These are phyloP conservation scores for Trypanosoma congolense DNA, from an alignment of 208 protist genomes.

Conservation along the genomic window DNA sequence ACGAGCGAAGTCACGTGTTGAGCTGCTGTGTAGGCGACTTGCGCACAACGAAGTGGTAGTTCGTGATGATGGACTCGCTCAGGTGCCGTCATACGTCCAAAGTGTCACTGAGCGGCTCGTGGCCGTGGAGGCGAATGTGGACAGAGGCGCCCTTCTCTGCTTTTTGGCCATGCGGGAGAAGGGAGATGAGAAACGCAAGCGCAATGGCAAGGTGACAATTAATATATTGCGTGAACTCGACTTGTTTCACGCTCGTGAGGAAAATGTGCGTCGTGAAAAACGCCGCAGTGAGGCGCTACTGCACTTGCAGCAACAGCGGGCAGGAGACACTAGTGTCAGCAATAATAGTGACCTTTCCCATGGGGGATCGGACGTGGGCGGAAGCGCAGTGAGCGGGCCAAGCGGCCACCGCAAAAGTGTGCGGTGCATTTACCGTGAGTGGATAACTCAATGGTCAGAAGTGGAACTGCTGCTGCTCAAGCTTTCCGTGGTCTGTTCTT, in stretches of 20 bases:
- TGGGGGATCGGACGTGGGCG: not conserved
- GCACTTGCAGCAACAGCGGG: slow-evolving; percentile 16
- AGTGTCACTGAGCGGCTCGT: slow-evolving; percentile 33
- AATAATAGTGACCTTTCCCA: not conserved
- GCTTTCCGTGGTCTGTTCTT: slow-evolving; percentile 81
- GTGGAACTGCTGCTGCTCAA: slow-evolving; percentile 82
- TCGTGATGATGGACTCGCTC: slow-evolving; percentile 60
- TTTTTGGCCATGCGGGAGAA: slow-evolving; percentile 39
- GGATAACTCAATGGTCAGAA: slow-evolving; percentile 69
- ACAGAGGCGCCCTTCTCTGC: slow-evolving; percentile 29
- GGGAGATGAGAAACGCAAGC: slow-evolving; percentile 26
- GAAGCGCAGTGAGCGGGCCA: not conserved
- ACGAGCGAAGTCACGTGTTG: slow-evolving; percentile 62
- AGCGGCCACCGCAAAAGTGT: slow-evolving; percentile 17
- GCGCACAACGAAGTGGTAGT: slow-evolving; percentile 84
- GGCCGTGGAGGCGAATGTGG: slow-evolving; percentile 47
- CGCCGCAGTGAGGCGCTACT: slow-evolving; percentile 18
- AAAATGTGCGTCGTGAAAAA: slow-evolving; percentile 12
- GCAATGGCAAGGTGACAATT: slow-evolving; percentile 18
- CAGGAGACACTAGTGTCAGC: not conserved
- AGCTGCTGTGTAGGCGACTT: slow-evolving; percentile 72
- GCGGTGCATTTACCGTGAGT: slow-evolving; percentile 45
- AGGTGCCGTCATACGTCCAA: slow-evolving; percentile 65
- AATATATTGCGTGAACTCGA: slow-evolving; percentile 20
- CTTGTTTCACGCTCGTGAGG: not conserved